Base-by-base conservation (phyloP, 805 yeast species). In the Wickerhamomyces hampshirensis region DNA sequence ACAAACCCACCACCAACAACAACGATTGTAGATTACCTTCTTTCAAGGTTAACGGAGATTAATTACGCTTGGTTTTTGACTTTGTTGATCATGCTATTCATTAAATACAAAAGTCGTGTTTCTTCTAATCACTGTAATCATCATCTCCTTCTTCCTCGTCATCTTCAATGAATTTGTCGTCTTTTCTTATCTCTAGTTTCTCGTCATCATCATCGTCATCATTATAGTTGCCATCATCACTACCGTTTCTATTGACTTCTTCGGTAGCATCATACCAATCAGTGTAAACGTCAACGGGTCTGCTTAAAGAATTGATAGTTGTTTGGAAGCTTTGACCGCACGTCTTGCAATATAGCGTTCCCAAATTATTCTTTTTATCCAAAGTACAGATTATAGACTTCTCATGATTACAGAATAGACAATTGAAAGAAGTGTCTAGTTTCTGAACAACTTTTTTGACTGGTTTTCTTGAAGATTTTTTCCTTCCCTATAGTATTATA, bases 231-330 rank as follows among this genome's bases (percentile, higher is more conserved):
- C 47, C 57, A 23, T 54, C 65, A 18, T 50, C 62, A 11, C 53
- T 62, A 5, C 48, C 49, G 10, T 53, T 62, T 36, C 63, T 60
- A 42, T 68, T 66, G 15, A 66, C 73, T 31, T 81, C 86, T 47
- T 83, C 85, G 0, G 91, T 93, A 35, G 98, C 98, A 66, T 91
- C 98, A 35, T 87, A 87, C 98, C 98, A 91, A 59, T 91, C 98
- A 33, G 95, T 82, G 57, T 91, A 91, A 12, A 91, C 84, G 62
- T 91, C 98, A 28, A 91, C 88, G 0, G 98, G 96, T 39, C 85
- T 96, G 12, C 87, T 77, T 12, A 68, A 48, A 2, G 65, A 75
- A 58, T 86, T 86, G 48, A 89, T 86, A 31, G 88, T 77, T 4
- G 95, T 77, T 59, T 89, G 97, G 67, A 93, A 91, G 26, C 77